Evolutionary conservation across 805 yeast genomes (phyloP), one percentile per base, ranked within the genome.

Genomic region (Candida sphagnicola): DNA sequence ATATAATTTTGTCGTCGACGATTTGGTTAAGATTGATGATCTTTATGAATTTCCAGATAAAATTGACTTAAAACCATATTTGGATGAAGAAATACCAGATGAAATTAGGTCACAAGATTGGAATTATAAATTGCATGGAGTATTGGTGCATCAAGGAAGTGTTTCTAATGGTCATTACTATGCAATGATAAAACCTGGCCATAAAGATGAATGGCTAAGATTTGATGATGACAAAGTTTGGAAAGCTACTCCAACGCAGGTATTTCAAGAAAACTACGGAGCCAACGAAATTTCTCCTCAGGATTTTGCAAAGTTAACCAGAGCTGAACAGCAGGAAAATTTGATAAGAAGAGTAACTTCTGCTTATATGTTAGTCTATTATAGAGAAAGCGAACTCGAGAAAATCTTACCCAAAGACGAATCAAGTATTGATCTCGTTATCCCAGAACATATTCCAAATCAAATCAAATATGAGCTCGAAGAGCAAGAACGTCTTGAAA

Each of bases 221-320:
- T 93, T 91, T 67, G 99, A 93, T 59, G 99, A 93, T 61, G 99
- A 93, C 54, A 77, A 82, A 43, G 99, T 93, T 21, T 85, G 95
- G 75, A 77, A 80, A 49, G 97, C 85, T 1, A 85, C 95, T 0
- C 73, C 78, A 26, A 74, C 73, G 39, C 95, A 91, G 51, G 99
- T 89, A 0, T 84, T 90, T 53, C 90, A 89, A 26, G 95, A 87
- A 39, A 93, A 91, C 57, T 93, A 80, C 64, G 99, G 99, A 4
- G 86, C 87, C 14, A 81, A 81, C 39, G 75, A 74, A 41, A 47
- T 79, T 14, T 52, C 77, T 1, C 74, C 70, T 16, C 69, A 65
- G 10, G 72, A 74, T 31, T 57, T 79, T 15, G 65, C 73, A 29
- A 65, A 63, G 37, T 61, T 84, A 64, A 62, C 82, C 0, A 71